Base-by-base conservation (phyloP, 257 asterid species). In the Ilex asprella region DNA sequence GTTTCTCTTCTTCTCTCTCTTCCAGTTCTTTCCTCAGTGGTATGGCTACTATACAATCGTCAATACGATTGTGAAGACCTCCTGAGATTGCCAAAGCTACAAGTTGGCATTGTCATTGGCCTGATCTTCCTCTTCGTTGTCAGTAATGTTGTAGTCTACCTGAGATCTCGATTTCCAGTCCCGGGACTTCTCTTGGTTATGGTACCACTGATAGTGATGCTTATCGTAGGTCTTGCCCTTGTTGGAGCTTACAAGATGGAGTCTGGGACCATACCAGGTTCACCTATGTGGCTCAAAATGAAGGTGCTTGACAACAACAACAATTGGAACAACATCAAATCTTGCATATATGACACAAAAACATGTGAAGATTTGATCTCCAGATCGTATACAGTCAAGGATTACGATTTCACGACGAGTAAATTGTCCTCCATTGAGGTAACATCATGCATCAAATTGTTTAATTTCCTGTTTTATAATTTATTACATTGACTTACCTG, bases 351-450 rank as follows among this genome's bases (percentile, higher is more conserved):
- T 39, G 65, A 56, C 13, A 56, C 76, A 13, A 65, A 54, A 30
- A 64, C 58, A 31, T 79, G 85, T 62, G 55, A 46, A 31, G 75
- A 67, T 59, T 68, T 76, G 72, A 43, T 55, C 4, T 29, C 72
- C 0, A 65, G 72, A 31, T 69, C 79, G 2, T 67, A 76, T 44
- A 12, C 43, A 35, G 61, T 64, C 55, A 58, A 75, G 41, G 12
- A 66, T n/a, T 56, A 56, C 14, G 78, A 67, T 43, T 21, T 64
- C 63, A 61, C 46, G 0, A 43, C 59, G 3, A 56, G 44, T 16
- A 60, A 69, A 35, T 58, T 78, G 62, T 58, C 83, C 30, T 57
- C 73, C 1, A 31, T 62, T 30, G 77, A 78, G 83, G 83, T 78
- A 61, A 2, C 21, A 30, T 11, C 10, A 2, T 16, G 30, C 16